Evolutionary conservation across 768 basidiomycete species (phyloP), one percentile per base, ranked within the genome.

Genomic region (Boletus rufocinnamomeus): DNA sequence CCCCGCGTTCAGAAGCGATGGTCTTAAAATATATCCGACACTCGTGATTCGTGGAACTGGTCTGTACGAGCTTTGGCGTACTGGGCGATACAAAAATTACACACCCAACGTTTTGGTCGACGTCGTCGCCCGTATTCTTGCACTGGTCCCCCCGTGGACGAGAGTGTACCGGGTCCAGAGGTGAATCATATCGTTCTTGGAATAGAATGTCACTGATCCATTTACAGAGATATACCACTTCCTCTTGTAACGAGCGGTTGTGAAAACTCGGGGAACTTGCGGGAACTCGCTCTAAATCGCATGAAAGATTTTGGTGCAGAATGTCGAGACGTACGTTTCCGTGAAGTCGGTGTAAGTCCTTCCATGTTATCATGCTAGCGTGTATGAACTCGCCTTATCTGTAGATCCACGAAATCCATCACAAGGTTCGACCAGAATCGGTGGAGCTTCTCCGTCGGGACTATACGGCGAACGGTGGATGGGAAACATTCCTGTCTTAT

Each of bases 301-400:
- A 96, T 99, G 95, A 98, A 96, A 76, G 97, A 99, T 72, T 97
- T 99, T 74, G 97, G 97, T 16, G 93, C 91, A 32, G 93, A 95
- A 62, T 99, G 97, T 72, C 85, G 97, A 57, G 97, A 99, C 73
- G 96, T 99, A 38, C 85, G 97, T 56, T 98, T 91, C 77, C 88
- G 97, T 48, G 97, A 99, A 82, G 97, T 99, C 57, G 97, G 97
- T 47, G 94, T 95, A 76, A 69, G 89, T 82, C 19, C 17, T 28
- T 47, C 11, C 21, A 23, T 30, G 9, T 41, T 8, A 17, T 47
- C 16, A 10, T 45, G 30, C 34, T 32, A 40, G 51, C 56, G 52
- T 45, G 41, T 44, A 30, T 13, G n/a, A 40, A 34, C 40, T 41
- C 23, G 59, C 49, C 46, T 49, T 54, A 34, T 55, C 45, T 32